phyloP scores from a whole-genome alignment of 2,329 filamentous ascomycete species.

The Monascus ruber region DNA sequence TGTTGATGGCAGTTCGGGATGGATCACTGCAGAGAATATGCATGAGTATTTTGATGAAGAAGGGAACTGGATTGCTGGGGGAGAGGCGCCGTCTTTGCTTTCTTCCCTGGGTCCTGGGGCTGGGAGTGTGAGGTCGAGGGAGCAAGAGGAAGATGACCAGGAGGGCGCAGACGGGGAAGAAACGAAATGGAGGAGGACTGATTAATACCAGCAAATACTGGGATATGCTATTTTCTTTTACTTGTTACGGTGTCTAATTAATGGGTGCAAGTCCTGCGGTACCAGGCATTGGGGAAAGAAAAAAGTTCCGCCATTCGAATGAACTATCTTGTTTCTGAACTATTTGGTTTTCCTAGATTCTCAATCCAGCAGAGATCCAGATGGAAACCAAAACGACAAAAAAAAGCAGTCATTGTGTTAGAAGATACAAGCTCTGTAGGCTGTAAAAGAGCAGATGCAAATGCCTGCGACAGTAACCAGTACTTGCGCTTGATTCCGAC shows the following conservation, averaged over 20 bases:
- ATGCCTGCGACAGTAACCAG: no score
- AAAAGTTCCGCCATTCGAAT: background rate
- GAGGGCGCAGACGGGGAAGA: slow-evolving; percentile 16
- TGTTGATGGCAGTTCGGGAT: slow-evolving; percentile 38
- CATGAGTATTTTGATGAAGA: slow-evolving; percentile 70
- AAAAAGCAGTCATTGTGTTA: background rate
- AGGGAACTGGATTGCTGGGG: slow-evolving; percentile 60
- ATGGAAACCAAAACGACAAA: background rate
- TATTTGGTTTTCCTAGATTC: background rate
- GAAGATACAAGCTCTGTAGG: no score
- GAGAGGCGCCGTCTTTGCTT: slow-evolving; percentile 27
- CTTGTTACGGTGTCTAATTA: no score
- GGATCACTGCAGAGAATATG: slow-evolving; percentile 81
- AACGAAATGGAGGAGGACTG: slow-evolving; percentile 44
- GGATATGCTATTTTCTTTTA: slow-evolving; percentile 1
- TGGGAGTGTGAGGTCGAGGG: slow-evolving; percentile 50
- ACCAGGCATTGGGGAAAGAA: background rate
- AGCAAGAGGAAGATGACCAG: slow-evolving; percentile 27
- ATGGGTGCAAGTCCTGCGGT: background rate
- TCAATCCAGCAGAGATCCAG: background rate
- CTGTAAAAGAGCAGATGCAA: no score
- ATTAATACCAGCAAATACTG: slow-evolving; percentile 14
- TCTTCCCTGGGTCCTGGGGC: slow-evolving; percentile 52
- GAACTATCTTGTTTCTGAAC: background rate
- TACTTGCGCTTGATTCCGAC: no score